Evolutionary conservation across 768 basidiomycete genomes (phyloP), one percentile per base, ranked within the genome.

Genomic region (Suillus weaverae): DNA sequence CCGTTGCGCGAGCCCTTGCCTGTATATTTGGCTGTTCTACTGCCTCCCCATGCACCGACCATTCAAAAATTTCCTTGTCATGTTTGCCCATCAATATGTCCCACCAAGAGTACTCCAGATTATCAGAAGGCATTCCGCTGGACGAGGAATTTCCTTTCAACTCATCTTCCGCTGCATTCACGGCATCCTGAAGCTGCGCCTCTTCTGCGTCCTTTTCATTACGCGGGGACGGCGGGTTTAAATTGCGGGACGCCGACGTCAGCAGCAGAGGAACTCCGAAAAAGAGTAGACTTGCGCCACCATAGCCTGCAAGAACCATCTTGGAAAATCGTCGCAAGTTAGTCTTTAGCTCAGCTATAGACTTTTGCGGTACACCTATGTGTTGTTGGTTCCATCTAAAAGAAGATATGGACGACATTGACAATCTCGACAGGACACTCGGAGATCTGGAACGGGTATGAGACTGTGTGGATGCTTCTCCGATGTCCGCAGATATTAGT

Each of bases 271-370:
- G 78, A 9, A 92, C 83, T 8, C 92, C 92, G 67, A 94, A 94
- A 77, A 95, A 94, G 41, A 93, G 76, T 35, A 94, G 80, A 55
- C 86, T 88, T 1, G 92, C 88, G 2, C 93, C 93, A 16, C 92
- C 93, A 69, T 95, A 94, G 3, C 92, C 91, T 1, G 91, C 92
- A 8, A 95, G 80, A 2, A 91, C 90, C 78, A 95, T 86, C 74
- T 93, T 92, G 16, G 91, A 92, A 44, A 92, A 81, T 13, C 93
- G 84, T 32, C 91, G 85, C n/a, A 94, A 76, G 13, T 89, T 91
- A 22, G 82, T 73, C 71, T 89, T 90, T 63, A 92, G 79, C 56
- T 90, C 87, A 2, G 79, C 74, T 66, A 65, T 83, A 76, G 75
- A 69, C 63, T 68, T 76, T 16, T 66, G 69, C 44, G 38, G 69